Conservation (phyloP, 1,284 basidiomycete species). For the Prillingera fragicola region DNA sequence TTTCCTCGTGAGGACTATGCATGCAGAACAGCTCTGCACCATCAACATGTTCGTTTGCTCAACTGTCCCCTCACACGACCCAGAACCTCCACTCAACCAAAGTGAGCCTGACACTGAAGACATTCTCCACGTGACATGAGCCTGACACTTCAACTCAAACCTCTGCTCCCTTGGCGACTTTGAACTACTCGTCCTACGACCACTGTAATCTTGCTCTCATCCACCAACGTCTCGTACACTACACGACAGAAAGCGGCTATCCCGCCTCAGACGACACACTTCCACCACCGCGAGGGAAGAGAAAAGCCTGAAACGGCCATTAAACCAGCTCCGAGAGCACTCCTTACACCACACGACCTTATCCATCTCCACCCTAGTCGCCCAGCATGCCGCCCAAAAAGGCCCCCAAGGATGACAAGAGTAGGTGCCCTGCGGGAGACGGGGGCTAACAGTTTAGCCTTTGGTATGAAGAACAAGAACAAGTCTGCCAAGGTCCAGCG, state of each 20-base stretch:
- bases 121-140: neutral
- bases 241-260: neutral
- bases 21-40: no score
- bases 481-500: slow-evolving; percentile 90
- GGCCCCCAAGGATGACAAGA: slow-evolving; percentile 41
- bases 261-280: neutral
- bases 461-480: slow-evolving; percentile 96
- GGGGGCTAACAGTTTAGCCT: slow-evolving; percentile 46
- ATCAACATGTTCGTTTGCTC: no score
- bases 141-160: neutral
- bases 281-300: no score
- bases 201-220: neutral
- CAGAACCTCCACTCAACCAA: neutral
- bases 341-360: neutral
- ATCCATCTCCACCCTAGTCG: slow-evolving; percentile 1
- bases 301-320: neutral
- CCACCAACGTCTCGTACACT: neutral
- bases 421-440: neutral
- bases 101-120: neutral
- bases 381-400: slow-evolving; percentile 43
- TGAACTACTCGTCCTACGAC: neutral
- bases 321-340: neutral
- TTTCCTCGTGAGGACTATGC: no score
- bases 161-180: neutral
- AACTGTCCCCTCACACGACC: no score